Conservation (phyloP, 208 protist species). For the Acanthamoeba sp. region DNA sequence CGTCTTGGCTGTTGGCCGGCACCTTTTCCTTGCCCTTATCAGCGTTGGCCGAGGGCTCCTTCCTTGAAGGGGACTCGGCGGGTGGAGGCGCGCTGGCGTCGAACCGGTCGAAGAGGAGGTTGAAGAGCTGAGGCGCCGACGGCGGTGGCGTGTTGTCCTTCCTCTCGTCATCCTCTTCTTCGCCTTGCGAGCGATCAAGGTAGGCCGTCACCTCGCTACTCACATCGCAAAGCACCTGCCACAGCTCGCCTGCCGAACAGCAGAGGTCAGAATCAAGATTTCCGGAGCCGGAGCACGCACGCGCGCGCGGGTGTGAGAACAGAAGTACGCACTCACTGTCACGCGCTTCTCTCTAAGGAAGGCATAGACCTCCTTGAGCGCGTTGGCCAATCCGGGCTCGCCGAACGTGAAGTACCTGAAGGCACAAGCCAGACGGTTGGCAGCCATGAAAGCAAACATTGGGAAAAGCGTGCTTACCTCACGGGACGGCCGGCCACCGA, state of each 20-base stretch:
- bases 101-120: constrained; percentile 23
- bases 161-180: not conserved
- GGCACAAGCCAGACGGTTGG: not conserved
- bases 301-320: no score
- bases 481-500: not conserved
- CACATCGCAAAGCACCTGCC: not conserved
- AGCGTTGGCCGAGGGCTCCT: not conserved
- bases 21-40: not conserved
- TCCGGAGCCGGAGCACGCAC: no score
- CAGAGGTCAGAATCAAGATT: no score
- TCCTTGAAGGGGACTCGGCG: no score
- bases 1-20: not conserved
- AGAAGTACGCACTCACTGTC: not conserved
- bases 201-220: not conserved
- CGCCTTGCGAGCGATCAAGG: constrained; percentile 9
- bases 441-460: not conserved
- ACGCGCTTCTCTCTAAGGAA: not conserved
- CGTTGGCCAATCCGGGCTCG: constrained; percentile 27
- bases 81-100: not conserved
- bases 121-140: constrained; percentile 39
- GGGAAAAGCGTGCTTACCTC: not conserved
- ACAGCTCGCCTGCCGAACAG: constrained; percentile 17
- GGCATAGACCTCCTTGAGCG: constrained; percentile 16
- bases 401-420: constrained; percentile 74
- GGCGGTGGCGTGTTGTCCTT: not conserved